A percentile compares a stretch with the other conserved stretches of the same genome.
phyloP scores from a whole-genome alignment of 1,284 basidiomycete genomes.

The Phellopilus nigrolimitatus region DNA sequence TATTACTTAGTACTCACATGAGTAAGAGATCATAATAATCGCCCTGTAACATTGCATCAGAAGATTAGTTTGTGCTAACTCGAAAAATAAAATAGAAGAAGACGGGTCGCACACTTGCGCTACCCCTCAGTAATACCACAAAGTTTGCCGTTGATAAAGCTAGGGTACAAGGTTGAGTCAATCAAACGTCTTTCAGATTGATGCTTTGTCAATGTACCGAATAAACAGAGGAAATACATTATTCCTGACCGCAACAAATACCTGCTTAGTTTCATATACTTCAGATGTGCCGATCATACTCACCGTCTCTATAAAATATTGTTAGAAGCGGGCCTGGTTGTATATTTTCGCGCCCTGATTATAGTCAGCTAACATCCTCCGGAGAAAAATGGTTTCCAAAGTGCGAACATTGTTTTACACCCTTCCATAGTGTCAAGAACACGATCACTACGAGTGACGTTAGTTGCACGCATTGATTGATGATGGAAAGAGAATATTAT shows the following conservation, averaged over 20 bases:
- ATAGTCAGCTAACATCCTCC: not conserved
- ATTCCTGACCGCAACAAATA: not conserved
- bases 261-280: not conserved
- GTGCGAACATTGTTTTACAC: not conserved
- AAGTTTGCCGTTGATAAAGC: not conserved
- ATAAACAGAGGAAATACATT: not conserved
- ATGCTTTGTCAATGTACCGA: not conserved
- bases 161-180: too few relatives aligned
- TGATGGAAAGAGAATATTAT: not conserved
- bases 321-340: not conserved
- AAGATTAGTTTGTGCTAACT: not conserved
- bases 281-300: not conserved
- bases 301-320: conserved; percentile 7
- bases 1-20: not conserved
- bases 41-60: not conserved
- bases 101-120: not conserved
- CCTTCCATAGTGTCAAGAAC: not conserved
- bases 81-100: not conserved
- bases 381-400: too few relatives aligned
- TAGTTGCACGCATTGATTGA: not conserved
- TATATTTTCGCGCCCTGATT: not conserved
- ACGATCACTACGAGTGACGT: not conserved
- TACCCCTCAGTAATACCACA: not conserved
- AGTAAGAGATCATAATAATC: not conserved
- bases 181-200: not conserved